Percentiles rank a stretch among this genome's conserved stretches.
Evolutionary conservation across 73 alveolate genomes (phyloP).

Genomic region (Tetrahymena elliotti): DNA sequence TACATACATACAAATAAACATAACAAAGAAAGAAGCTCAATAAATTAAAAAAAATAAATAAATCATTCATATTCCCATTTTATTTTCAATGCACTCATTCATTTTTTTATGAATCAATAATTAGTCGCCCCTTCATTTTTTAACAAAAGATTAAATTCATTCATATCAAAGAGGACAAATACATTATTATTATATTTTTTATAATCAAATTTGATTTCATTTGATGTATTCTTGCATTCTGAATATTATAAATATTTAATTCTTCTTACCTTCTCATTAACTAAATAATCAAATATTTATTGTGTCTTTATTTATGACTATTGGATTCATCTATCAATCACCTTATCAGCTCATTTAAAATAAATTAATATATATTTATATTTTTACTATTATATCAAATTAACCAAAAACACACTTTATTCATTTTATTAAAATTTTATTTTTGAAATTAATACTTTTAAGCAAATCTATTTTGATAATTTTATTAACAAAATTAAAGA

Average conservation of each 20-base stretch:
- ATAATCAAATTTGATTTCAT: not conserved
- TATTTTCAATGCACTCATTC: too few species aligned
- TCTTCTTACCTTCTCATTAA: not conserved
- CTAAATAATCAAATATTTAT: not conserved
- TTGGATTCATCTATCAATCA: not conserved
- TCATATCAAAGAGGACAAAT: not conserved
- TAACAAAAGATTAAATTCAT: not conserved
- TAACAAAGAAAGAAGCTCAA: not conserved
- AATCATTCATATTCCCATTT: not conserved
- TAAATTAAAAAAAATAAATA: not conserved
- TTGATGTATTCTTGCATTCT: not conserved
- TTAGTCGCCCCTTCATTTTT: not conserved
- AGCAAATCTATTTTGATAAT: too few species aligned
- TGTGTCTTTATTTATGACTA: not conserved
- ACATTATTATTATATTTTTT: not conserved
- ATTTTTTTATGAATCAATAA: too few species aligned
- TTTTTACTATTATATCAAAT: not conserved
- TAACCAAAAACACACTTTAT: too few species aligned
- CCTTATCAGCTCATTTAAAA: not conserved
- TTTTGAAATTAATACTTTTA: too few species aligned
- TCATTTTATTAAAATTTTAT: too few species aligned
- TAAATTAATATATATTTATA: not conserved
- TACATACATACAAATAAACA: too few species aligned
- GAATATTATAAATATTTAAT: not conserved
- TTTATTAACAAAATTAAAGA: too few species aligned